Conservation (phyloP, 129 eudicot genomes). For the Scalesia atractyloides region DNA sequence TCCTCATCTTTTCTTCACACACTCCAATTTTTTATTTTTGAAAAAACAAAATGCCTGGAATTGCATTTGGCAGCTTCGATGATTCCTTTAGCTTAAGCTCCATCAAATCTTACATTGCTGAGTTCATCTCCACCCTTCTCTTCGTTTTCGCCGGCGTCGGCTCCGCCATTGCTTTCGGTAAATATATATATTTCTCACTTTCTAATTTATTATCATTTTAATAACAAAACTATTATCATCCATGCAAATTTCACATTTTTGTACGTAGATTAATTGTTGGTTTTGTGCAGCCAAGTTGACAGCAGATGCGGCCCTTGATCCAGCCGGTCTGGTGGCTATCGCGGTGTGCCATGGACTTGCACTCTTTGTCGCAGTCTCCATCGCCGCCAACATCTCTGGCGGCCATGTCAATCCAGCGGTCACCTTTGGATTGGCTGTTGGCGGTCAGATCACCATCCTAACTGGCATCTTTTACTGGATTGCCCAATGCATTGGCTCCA, state of each 20-base stretch:
- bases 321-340: conserved; percentile 57
- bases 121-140: conserved; percentile 82
- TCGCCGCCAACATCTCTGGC: conserved; percentile 66
- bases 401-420: conserved; percentile 74
- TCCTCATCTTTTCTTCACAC: conserved; percentile 32
- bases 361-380: conserved; percentile 60
- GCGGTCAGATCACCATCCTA: conserved; percentile 59
- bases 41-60: conserved; percentile 49
- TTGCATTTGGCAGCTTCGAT: conserved; percentile 64
- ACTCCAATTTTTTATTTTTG: background rate
- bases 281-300: conserved; percentile 47
- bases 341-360: conserved; percentile 65
- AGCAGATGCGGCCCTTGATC: conserved; percentile 53
- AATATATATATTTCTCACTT: background rate
- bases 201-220: background rate
- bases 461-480: conserved; percentile 65
- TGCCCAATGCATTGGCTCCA: conserved; percentile 57
- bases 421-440: conserved; percentile 67
- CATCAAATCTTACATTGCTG: conserved; percentile 68
- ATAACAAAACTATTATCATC: background rate
- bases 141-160: conserved; percentile 93
- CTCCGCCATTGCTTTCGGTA: conserved; percentile 80
- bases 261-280: background rate
- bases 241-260: background rate
- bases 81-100: conserved; percentile 62